Percentiles rank a stretch among this genome's conserved stretches.
Conservation (phyloP, 495 filamentous ascomycete species). For the Friedmanniomyces simplex region DNA sequence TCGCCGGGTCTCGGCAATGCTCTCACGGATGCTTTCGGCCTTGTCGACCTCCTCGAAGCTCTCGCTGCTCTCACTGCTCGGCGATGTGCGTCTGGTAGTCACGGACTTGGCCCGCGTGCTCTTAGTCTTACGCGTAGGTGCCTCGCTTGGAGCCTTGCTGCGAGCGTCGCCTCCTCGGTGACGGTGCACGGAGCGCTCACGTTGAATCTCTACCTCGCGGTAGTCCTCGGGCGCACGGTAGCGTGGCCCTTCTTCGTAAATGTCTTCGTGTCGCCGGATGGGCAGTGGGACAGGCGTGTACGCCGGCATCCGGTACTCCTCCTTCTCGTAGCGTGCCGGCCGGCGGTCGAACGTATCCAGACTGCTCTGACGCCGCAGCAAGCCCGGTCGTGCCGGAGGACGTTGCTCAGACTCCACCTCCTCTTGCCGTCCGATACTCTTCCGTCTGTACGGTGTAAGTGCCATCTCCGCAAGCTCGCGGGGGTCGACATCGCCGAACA, state of each 20-base stretch:
- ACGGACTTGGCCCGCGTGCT: conserved; percentile 17
- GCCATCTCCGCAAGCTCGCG: conserved; percentile 30
- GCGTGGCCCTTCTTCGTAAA: conserved; percentile 32
- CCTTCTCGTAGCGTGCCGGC: conserved; percentile 41
- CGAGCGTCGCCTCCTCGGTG: conserved; percentile 5
- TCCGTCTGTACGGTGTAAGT: conserved; percentile 28
- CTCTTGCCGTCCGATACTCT: conserved; percentile 9
- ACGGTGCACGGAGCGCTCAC: conserved; percentile 24
- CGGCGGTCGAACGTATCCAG: conserved; percentile 64
- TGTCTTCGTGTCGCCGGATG: conserved; percentile 28
- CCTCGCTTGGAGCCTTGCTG: conserved; percentile 1
- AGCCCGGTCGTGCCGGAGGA: conserved; percentile 41
- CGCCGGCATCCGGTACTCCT: conserved; percentile 38
- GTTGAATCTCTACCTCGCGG: conserved; percentile 25
- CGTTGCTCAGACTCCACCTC: conserved; percentile 20
- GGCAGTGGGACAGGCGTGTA: conserved; percentile 48
- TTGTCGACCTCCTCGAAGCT: conserved; percentile 25
- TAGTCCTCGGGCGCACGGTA: conserved; percentile 29
- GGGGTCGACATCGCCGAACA: conserved; percentile 28
- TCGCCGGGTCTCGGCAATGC: conserved; percentile 31
- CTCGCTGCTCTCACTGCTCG: conserved; percentile 23
- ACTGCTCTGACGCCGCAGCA: conserved; percentile 56
- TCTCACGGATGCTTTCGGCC: conserved; percentile 25
- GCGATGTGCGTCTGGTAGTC: conserved; percentile 7
- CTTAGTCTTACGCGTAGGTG: neutral